Percentiles rank a stretch among this genome's conserved stretches.
These are phyloP conservation scores for Colletotrichum truncatum DNA, from an alignment of 2,329 filamentous ascomycete genomes.

Conservation along the genomic window DNA sequence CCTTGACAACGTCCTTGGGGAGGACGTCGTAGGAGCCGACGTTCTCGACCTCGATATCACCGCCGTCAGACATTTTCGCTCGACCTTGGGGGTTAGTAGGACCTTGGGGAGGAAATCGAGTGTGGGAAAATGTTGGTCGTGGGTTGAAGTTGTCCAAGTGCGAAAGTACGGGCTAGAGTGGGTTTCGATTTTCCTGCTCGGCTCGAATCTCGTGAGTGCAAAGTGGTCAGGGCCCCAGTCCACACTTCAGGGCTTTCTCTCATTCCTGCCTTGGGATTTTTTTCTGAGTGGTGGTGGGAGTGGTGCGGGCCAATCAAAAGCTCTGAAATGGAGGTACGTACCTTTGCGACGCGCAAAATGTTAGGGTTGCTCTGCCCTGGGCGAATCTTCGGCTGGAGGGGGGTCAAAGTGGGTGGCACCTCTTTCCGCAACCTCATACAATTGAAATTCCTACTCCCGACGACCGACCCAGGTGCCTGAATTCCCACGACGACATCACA, in stretches of 20 bases:
- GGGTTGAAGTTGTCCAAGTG: slow-evolving; percentile 31
- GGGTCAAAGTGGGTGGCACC: slow-evolving; percentile 22
- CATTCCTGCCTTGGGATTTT: slow-evolving; percentile 33
- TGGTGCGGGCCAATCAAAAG: slow-evolving; percentile 45
- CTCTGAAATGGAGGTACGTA: slow-evolving; percentile 38
- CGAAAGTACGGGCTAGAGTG: slow-evolving; percentile 18
- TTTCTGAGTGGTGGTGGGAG: slow-evolving; percentile 41
- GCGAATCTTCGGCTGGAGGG: slow-evolving; percentile 23
- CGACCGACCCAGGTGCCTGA: slow-evolving; percentile 27
- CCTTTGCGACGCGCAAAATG: slow-evolving; percentile 35
- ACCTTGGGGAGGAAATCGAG: slow-evolving; percentile 17
- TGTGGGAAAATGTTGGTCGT: slow-evolving; percentile 33
- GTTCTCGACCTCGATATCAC: slow-evolving; percentile 92
- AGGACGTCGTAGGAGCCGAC: slow-evolving; percentile 80
- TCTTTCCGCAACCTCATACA: slow-evolving; percentile 14
- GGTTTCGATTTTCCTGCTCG: slow-evolving; percentile 29
- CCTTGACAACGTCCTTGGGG: slow-evolving; percentile 89
- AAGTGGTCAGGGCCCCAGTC: background rate
- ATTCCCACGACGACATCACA: slow-evolving; percentile 30
- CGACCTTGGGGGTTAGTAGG: slow-evolving; percentile 30
- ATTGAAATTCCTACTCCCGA: slow-evolving; percentile 25
- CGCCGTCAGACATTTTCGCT: slow-evolving; percentile 88
- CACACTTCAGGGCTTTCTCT: background rate
- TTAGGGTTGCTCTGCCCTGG: slow-evolving; percentile 55
- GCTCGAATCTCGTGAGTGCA: background rate